Base-by-base conservation (phyloP, 2,329 filamentous ascomycete species). In the Dryadomyces quercus-mongolicae region DNA sequence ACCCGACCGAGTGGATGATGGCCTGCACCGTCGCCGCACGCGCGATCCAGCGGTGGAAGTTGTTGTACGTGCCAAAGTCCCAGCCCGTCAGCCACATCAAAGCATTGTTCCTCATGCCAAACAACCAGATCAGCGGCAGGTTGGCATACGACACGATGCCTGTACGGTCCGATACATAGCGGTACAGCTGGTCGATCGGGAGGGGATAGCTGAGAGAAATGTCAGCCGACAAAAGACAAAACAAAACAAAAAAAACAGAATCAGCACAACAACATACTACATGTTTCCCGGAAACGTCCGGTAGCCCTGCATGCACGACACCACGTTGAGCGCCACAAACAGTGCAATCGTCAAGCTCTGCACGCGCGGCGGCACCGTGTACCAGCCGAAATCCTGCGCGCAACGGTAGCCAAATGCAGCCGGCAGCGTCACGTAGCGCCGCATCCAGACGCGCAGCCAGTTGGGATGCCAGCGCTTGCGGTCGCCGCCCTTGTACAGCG, bases 1-100 rank as follows among this genome's bases (percentile, higher is more conserved):
- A 87, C 0, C 76, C 74, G 1, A 83, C 55, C 0, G 81, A 83
- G 60, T 88, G 84, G 0, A 82, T 64, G 1, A 85, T 70, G 1
- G 81, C 83, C 59, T 85, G 74, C 0, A 81, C 55, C 0, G 82
- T 82, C 6, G 81, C 74, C 2, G 85, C 71, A 18, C 83, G 72
- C 0, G 84, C 83, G 3, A 83, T 71, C 72, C 81, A 82, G 0
- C 84, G 77, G 64, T 87, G 84, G 52, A 86, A 85, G 44, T 80
- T 74, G 59, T 80, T 86, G 61, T 81, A 86, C 0, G 80, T 81
- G 1, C 74, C 74, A 63, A 84, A 86, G 12, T 78, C 80, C 82
- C 84, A 87, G 0, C 83, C 83, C 0, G 84, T 86, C 0, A 81
- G 63, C 80, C 80, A 84, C 54, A 85, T 69, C 16, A 86, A 71